phyloP scores from a whole-genome alignment of 345 rosid species.

The Acer saccharum region DNA sequence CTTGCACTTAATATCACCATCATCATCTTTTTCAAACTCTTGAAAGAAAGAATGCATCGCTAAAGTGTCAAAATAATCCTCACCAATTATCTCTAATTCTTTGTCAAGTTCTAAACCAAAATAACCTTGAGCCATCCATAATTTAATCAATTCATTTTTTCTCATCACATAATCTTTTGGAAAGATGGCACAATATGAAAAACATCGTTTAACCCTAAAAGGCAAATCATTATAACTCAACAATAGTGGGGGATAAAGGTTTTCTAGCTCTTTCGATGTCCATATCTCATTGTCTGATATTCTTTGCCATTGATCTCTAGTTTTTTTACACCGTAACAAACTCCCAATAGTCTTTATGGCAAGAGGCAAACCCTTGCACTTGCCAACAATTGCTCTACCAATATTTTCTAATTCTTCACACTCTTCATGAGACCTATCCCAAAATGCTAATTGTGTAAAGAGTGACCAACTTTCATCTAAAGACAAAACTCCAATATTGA shows the following conservation, averaged over 20 bases:
- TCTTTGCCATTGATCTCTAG: not conserved
- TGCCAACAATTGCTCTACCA: not conserved
- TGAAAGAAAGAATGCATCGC: not conserved
- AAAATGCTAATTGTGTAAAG: too few relatives aligned
- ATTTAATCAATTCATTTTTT: too few relatives aligned
- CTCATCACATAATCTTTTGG: too few relatives aligned
- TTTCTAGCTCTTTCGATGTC: not conserved
- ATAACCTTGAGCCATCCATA: not conserved
- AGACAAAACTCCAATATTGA: too few relatives aligned
- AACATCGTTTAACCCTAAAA: too few relatives aligned
- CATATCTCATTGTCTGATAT: not conserved
- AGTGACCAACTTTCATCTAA: accelerated
- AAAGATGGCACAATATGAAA: too few relatives aligned
- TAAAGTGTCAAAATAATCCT: too few relatives aligned
- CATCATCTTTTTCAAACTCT: not conserved
- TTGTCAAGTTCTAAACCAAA: not conserved
- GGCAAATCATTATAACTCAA: too few relatives aligned
- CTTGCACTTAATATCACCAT: not conserved
- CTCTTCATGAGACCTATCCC: too few relatives aligned
- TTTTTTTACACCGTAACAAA: not conserved
- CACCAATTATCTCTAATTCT: not conserved
- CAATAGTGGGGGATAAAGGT: too few relatives aligned
- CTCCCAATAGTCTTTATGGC: not conserved
- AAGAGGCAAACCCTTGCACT: slow-evolving; percentile 26
- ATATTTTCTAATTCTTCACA: not conserved